These are phyloP conservation scores for Talaromyces sp. DNA, from an alignment of 2,329 filamentous ascomycete species.

Conservation along the genomic window DNA sequence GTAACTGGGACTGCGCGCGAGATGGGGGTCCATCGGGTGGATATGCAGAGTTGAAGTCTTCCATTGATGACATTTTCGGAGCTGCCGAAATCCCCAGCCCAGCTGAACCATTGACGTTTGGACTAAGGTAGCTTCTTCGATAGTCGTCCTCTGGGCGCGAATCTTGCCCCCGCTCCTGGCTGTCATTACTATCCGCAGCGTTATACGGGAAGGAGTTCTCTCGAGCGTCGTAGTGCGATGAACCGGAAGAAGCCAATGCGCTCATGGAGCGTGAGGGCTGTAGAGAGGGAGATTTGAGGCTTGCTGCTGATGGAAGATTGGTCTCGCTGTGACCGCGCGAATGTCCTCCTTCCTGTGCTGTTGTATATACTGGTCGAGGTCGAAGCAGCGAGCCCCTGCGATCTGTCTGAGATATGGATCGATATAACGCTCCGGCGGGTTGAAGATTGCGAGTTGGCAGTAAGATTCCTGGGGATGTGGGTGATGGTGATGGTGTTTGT, in stretches of 20 bases:
- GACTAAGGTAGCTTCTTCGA: constrained; percentile 7
- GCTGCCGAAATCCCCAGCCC: constrained; percentile 27
- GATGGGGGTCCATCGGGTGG: constrained; percentile 49
- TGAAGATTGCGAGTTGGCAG: constrained; percentile 35
- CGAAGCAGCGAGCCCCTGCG: constrained; percentile 47
- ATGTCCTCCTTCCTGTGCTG: constrained; percentile 47
- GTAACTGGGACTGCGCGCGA: constrained; percentile 68
- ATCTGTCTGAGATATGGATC: constrained; percentile 40
- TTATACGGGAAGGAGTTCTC: constrained; percentile 35
- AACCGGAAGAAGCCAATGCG: constrained; percentile 45
- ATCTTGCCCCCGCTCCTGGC: constrained; percentile 41
- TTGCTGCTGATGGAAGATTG: constrained; percentile 44
- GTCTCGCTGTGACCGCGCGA: constrained; percentile 62
- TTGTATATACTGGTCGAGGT: constrained; percentile 37
- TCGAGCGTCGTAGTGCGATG: constrained; percentile 30
- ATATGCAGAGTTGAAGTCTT: constrained; percentile 36
- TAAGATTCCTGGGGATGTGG: constrained; percentile 22
- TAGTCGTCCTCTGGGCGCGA: constrained; percentile 54
- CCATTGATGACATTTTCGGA: constrained; percentile 26
- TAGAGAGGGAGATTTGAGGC: constrained; percentile 29
- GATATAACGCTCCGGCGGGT: constrained; percentile 41
- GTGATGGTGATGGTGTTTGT: constrained; percentile 50
- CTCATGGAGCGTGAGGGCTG: constrained; percentile 61
- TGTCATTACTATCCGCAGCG: constrained; percentile 29
- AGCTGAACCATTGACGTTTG: constrained; percentile 2